A percentile compares a stretch with the other conserved stretches of the same genome.
Conservation (phyloP, 2,329 filamentous ascomycete species). For the Massarina eburnea region DNA sequence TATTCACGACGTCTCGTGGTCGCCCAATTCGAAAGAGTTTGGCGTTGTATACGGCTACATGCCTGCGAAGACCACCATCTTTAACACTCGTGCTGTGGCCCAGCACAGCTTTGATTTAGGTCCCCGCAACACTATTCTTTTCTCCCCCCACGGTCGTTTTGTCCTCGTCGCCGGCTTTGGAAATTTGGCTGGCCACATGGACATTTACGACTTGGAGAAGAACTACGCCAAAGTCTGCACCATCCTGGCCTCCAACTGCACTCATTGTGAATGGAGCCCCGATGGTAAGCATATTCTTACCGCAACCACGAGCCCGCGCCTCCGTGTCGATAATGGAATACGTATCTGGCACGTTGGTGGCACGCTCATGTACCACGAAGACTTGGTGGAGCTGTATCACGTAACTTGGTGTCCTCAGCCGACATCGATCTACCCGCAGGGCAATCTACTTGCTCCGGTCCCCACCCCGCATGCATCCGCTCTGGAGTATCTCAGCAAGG, state of each 20-base stretch:
- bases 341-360: conserved; percentile 93
- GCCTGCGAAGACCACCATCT: conserved; percentile 98
- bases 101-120: conserved; percentile 83
- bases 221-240: conserved; percentile 91
- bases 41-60: conserved; percentile 97
- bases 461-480: conserved; percentile 83
- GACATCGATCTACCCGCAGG: conserved; percentile 60
- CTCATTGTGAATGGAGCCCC: conserved; percentile 95
- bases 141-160: conserved; percentile 91
- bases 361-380: conserved; percentile 89
- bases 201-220: conserved; percentile 94
- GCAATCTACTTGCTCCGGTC: conserved; percentile 71
- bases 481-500: conserved; percentile 75
- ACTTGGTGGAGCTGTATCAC: conserved; percentile 92
- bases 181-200: conserved; percentile 95
- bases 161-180: conserved; percentile 94
- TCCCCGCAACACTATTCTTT: conserved; percentile 91
- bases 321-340: conserved; percentile 95
- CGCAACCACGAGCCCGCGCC: conserved; percentile 92
- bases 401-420: conserved; percentile 80
- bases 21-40: conserved; percentile 95
- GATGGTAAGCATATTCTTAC: conserved; percentile 95
- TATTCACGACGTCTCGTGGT: conserved; percentile 98
- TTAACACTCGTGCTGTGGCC: conserved; percentile 82
- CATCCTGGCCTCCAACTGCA: conserved; percentile 93